These are phyloP conservation scores for Solanum medicagineum DNA, from an alignment of 257 asterid genomes.

Conservation along the genomic window DNA sequence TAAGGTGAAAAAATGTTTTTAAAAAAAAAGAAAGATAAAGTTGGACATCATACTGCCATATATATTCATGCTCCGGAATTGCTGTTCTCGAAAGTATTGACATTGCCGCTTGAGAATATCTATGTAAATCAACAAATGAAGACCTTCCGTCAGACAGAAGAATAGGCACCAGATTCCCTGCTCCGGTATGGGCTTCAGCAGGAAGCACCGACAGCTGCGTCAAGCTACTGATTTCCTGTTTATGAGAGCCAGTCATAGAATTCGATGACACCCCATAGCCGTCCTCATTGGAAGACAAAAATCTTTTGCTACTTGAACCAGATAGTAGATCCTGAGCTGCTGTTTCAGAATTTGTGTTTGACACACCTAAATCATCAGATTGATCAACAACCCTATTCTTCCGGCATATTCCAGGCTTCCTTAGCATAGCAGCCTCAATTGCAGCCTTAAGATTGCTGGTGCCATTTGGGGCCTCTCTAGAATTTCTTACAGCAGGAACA, in stretches of 20 bases:
- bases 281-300: constrained; percentile 23
- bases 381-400: constrained; percentile 42
- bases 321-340: constrained; percentile 24
- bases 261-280: constrained; percentile 8
- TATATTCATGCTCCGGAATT: constrained; percentile 62
- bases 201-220: constrained; percentile 25
- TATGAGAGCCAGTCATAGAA: constrained; percentile 23
- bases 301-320: constrained; percentile 27
- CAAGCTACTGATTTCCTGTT: constrained; percentile 20
- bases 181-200: constrained; percentile 27
- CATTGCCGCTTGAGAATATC: constrained; percentile 24
- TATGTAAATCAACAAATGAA: constrained; percentile 19
- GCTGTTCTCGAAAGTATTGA: constrained; percentile 34
- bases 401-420: constrained; percentile 60
- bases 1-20: neutral
- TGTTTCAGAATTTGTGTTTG: constrained; percentile 24
- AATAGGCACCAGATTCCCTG: constrained; percentile 17
- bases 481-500: constrained; percentile 29
- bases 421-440: constrained; percentile 76
- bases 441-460: constrained; percentile 63
- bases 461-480: constrained; percentile 31
- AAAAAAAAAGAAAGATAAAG: neutral
- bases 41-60: constrained; percentile 70
- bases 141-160: constrained; percentile 13
- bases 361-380: constrained; percentile 30